Percentiles rank a stretch among this genome's conserved stretches.
These are phyloP conservation scores for Lasiosphaeria hispida DNA, from an alignment of 495 filamentous ascomycete genomes.

Conservation along the genomic window DNA sequence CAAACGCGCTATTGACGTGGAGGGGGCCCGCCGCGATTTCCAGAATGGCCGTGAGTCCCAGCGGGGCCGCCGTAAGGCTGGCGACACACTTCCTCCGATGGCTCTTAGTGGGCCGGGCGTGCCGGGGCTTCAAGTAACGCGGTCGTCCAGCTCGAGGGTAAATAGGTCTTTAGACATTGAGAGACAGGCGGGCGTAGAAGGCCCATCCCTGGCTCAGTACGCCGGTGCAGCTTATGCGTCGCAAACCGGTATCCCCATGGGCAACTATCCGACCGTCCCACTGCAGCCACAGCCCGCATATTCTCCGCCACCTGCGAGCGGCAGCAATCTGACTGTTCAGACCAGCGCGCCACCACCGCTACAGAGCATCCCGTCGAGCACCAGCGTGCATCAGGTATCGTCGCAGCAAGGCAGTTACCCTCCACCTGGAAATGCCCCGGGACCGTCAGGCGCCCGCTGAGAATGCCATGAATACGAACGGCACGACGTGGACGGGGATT, in stretches of 20 bases:
- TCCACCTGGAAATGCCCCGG: too few species aligned
- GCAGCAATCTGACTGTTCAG: constrained; percentile 13
- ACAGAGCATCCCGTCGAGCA: constrained; percentile 12
- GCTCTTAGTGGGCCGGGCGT: not conserved
- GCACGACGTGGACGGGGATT: too few species aligned
- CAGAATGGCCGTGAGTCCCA: constrained; percentile 37
- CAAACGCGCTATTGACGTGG: constrained; percentile 25
- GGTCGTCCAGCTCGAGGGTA: constrained; percentile 14
- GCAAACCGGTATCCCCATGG: constrained; percentile 2
- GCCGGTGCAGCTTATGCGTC: constrained; percentile 25
- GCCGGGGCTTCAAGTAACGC: constrained; percentile 36
- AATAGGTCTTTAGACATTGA: constrained; percentile 31
- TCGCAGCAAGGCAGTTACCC: constrained; percentile 8
- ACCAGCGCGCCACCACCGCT: constrained; percentile 4
- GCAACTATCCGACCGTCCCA: constrained; percentile 9
- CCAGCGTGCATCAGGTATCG: not conserved
- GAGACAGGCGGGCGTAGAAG: constrained; percentile 24
- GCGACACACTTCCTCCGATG: constrained; percentile 36
- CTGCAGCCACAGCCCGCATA: constrained; percentile 1
- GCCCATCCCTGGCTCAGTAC: constrained; percentile 20
- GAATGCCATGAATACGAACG: too few species aligned
- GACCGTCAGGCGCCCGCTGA: too few species aligned
- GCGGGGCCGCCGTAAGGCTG: constrained; percentile 45
- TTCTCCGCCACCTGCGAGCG: not conserved
- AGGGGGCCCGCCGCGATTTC: constrained; percentile 23